Base-by-base conservation (phyloP, 352 stramenopile genomes). In the Globisporangium paroecandrum region DNA sequence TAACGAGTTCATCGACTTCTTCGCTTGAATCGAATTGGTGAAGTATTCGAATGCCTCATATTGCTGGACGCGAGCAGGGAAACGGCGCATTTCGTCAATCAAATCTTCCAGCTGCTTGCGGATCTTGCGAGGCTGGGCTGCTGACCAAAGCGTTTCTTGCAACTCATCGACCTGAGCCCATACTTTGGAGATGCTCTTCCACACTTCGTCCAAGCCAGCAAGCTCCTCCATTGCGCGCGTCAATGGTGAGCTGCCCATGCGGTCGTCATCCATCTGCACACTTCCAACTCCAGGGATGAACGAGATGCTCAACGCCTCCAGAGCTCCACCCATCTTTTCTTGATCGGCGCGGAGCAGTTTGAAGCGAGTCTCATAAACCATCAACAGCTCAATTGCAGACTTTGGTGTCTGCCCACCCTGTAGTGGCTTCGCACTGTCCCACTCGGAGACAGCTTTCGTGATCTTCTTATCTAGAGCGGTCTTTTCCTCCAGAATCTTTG, bases 11-110 rank as follows among this genome's bases (percentile, higher is more conserved):
- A 98, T 97, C 65, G 81, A 73, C 53, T 98, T 93, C 69, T 97
- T 98, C 4, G 78, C 75, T 55, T 98, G 94, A 46, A 99, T 90
- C 46, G 89, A 87, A n/a, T 97, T 84, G 24, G 97, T 79, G 8
- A 99, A 89, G 55, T 97, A 80, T 58, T 95, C 98, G 74, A 98
- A 99, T 36, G 96, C 95, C 85, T 99, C 97, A 70, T 99, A 99
- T 78, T 99, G 97, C 58, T 98, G 96, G 34, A 99, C 97, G 34
- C 93, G 86, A 66, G 97, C 96, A 38, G 98, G 97, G 53, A 99
- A 91, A 34, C 89, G 94, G 29, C 97, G 90, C 77, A 99, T 92
- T 67, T 99, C 90, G 61, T 98, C 95, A 41, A 99, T 79, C n/a
- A 99, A 78, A 65, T 98, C 93, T 66, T 99, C 97, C 25, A 99